Evolutionary conservation across 768 basidiomycete species (phyloP), one percentile per base, ranked within the genome.

Genomic region (Leucosporidium scottii): DNA sequence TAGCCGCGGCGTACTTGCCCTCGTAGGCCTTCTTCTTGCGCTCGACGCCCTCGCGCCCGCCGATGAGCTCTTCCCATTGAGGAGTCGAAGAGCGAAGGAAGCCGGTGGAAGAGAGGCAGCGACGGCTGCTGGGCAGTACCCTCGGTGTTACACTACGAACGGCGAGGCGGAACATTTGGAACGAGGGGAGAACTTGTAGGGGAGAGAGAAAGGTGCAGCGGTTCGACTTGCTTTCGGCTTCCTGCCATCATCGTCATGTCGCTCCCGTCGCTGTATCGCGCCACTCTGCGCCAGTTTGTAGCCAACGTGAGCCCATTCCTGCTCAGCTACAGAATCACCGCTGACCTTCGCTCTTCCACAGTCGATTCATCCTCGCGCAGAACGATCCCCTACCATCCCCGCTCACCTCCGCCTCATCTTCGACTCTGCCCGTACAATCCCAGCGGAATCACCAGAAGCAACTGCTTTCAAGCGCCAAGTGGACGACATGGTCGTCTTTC

Each of bases 41-140:
- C 27, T 68, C 69, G 55, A 73, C 57, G 18, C 57, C 67, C 1
- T 36, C 62, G 12, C 59, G 61, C 17, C 72, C 72, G 28, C 71
- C 71, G 71, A 72, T 66, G 65, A 72, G 71, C 23, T 63, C 47
- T 28, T 71, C 64, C 67, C 67, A 62, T 44, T 68, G 62, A 44
- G 65, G 67, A 1, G 71, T 61, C 9, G 67, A 59, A 27, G 54
- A 59, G 39, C 9, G 53, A 13, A 31, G 53, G 1, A 23, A 9
- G 12, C 54, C 0, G 17, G 58, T 39, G 18, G 59, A 39, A 17
- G 59, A 59, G 56, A 69, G 53, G 50, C 27, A 28, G 28, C 60
- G 60, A 30, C 30, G 12, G 48, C 28, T 17, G 39, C 39, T 44
- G 39, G 39, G 39, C 39, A 44, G 39, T 44, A 44, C 39, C 8